These are phyloP conservation scores for Bryoerythrophyllum caledonicum DNA, from an alignment of 225 moss, liverwort and hornwort genomes.

Conservation along the genomic window DNA sequence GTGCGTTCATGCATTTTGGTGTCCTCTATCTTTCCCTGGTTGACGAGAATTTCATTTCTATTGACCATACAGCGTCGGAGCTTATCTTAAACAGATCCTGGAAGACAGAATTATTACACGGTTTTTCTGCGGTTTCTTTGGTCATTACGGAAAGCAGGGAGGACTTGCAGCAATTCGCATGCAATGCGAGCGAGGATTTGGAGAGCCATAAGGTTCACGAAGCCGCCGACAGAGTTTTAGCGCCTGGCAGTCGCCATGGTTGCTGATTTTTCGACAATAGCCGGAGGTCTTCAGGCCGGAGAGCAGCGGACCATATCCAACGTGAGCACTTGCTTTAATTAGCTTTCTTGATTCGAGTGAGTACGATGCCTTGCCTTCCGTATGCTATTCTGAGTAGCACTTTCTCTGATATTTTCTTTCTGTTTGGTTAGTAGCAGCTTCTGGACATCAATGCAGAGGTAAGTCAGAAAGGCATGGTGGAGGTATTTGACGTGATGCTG, in stretches of 20 bases:
- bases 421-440: not conserved
- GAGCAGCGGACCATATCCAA: constrained; percentile 48
- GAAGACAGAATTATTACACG: not conserved
- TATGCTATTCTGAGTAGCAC: not conserved
- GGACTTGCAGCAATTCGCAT: constrained; percentile 56
- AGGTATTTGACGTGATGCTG: not conserved
- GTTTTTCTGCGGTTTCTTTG: not conserved
- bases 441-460: not conserved
- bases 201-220: constrained; percentile 34
- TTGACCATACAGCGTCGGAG: too few species aligned
- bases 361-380: not conserved
- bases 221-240: constrained; percentile 45
- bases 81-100: not conserved
- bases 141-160: constrained; percentile 43
- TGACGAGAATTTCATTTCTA: not conserved
- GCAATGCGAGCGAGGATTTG: constrained; percentile 49
- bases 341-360: constrained; percentile 54
- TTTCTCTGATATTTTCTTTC: not conserved
- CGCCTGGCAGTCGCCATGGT: constrained; percentile 46
- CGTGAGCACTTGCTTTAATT: constrained; percentile 45
- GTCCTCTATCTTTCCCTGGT: not conserved
- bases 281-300: constrained; percentile 55
- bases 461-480: not conserved
- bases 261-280: constrained; percentile 39
- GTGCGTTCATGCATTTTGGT: constrained; percentile 17